Base-by-base conservation (phyloP, 2,329 filamentous ascomycete species). In the Drechslerella coelobrocha region DNA sequence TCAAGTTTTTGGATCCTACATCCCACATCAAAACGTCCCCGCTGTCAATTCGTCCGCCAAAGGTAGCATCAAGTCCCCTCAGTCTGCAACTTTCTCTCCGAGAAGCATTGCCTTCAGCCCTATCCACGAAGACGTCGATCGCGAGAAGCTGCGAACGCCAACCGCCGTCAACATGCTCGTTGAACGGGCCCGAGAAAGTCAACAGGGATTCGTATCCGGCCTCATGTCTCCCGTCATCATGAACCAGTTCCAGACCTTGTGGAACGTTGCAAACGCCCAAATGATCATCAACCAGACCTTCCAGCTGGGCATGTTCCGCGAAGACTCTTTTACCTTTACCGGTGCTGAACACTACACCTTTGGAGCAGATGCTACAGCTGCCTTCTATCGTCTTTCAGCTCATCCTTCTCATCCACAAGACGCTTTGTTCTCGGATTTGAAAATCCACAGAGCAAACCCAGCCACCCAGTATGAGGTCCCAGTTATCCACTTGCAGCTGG, bases 341-440 rank as follows among this genome's bases (percentile, higher is more conserved):
- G 68, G 68, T 31, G 68, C 73, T n/a, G 73, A 75, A 51, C 66
- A 75, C 54, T 74, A 65, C 23, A 73, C 73, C 7, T 75, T 75
- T 50, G 73, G 74, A 19, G 59, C 72, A 4, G 65, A 72, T 23
- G 17, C 74, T 2, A 53, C 72, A 19, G 73, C 69, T 27, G 73
- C 73, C 9, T 75, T 75, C 41, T 75, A 75, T 45, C 72, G 72
- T 41, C 73, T 75, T 4, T 73, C 73, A 21, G 74, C 74, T 14
- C 72, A 74, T 37, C 73, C 73, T n/a, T 73, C 72, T 47, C 71
- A 72, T n/a, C 56, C 68, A 5, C 59, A 55, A 19, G 68, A 75
- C 45, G 68, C 72, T 14, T 48, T 63, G 19, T 75, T 75, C 66
- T 75, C 66, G 21, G 74, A 75, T 34, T 62, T 75, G 17, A 73